phyloP scores from a whole-genome alignment of 805 yeast genomes.

The Hanseniaspora taiwanica region DNA sequence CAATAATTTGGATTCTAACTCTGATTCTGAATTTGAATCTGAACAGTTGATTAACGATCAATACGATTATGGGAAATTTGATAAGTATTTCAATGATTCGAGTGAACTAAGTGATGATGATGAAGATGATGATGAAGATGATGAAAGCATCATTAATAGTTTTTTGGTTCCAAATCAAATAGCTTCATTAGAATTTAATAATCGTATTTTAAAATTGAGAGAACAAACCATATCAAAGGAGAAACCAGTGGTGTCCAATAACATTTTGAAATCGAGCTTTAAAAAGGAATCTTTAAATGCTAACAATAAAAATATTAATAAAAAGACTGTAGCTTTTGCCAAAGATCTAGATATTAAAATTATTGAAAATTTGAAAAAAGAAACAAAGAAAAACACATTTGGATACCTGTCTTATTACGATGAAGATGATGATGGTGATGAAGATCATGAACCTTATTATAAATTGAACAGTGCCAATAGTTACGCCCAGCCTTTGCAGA shows the following conservation, averaged over 20 bases:
- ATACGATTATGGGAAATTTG: constrained; percentile 4
- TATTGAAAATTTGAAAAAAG: constrained; percentile 21
- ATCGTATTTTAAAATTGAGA: constrained; percentile 16
- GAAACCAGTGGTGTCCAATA: not conserved
- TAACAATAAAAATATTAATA: constrained; percentile 5
- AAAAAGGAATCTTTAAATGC: constrained; percentile 1
- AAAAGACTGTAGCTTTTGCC: constrained; percentile 23
- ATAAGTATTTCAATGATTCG: constrained; percentile 4
- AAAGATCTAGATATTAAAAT: constrained; percentile 19
- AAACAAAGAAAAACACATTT: constrained; percentile 20
- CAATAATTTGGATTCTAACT: constrained; percentile 16
- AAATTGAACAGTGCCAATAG: constrained; percentile 1
- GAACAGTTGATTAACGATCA: constrained; percentile 11
- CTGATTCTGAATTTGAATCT: constrained; percentile 14
- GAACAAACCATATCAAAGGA: not conserved
- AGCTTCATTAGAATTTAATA: constrained; percentile 17
- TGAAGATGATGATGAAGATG: constrained; percentile 11
- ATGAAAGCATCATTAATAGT: constrained; percentile 9
- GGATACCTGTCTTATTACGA: constrained; percentile 6
- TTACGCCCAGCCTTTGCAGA: too few relatives aligned
- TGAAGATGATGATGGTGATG: not conserved
- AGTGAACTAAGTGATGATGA: constrained; percentile 6
- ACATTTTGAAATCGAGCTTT: constrained; percentile 1
- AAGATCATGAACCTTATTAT: not conserved
- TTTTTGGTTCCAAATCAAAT: constrained; percentile 15